A percentile compares a stretch with the other conserved stretches of the same genome.
Evolutionary conservation across 2,329 filamentous ascomycete genomes (phyloP).

Genomic region (Pseudogymnoascus pannorum): DNA sequence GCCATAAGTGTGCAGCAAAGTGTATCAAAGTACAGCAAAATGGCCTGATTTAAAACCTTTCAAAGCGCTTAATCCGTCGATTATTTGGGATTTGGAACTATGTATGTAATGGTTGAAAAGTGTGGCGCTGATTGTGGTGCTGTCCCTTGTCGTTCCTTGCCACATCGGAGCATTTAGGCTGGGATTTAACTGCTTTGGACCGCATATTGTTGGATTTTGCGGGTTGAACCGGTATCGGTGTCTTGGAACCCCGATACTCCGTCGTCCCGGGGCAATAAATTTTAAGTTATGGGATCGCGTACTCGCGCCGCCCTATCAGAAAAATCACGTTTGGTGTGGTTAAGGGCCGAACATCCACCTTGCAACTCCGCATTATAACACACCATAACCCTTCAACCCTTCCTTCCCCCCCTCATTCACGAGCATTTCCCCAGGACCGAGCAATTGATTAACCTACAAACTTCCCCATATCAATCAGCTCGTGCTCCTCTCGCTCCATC

Average conservation of each 20-base stretch:
- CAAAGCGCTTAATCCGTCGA: neutral
- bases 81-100: neutral
- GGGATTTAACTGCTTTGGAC: too few species aligned
- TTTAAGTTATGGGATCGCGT: slow-evolving; percentile 6
- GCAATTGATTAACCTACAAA: neutral
- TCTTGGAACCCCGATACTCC: slow-evolving; percentile 4
- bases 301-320: slow-evolving; percentile 5
- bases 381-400: neutral
- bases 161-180: neutral
- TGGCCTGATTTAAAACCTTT: neutral
- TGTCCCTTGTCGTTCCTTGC: slow-evolving; percentile 2
- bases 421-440: neutral
- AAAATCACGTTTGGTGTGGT: neutral
- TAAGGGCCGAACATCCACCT: slow-evolving; percentile 1
- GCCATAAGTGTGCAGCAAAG: neutral
- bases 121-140: neutral
- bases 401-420: neutral
- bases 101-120: slow-evolving; percentile 1
- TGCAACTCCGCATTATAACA: neutral
- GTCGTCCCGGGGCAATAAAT: slow-evolving; percentile 1
- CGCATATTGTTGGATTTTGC: slow-evolving; percentile 1
- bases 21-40: too few species aligned
- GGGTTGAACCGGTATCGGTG: slow-evolving; percentile 7
- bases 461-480: neutral
- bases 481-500: neutral